Evolutionary conservation across 345 rosid species (phyloP).

Genomic region (Eucalyptus dawsonii): DNA sequence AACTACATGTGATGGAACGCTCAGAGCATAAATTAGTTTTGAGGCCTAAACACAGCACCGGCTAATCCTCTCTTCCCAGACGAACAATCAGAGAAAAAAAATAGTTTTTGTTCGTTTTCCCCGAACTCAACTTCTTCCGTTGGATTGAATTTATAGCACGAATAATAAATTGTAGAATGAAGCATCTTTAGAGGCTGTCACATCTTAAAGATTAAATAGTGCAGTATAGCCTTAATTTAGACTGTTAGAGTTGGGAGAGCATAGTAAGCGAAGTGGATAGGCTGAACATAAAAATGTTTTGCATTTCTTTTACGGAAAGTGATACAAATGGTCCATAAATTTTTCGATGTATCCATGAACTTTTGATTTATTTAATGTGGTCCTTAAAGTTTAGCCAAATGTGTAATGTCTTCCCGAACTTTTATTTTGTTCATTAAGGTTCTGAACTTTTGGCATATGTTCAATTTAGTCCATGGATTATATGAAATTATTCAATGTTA

Average conservation of each 20-base stretch:
- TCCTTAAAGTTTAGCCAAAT: accelerated
- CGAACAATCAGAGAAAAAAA: not conserved
- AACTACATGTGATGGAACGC: not conserved
- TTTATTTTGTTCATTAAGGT: not conserved
- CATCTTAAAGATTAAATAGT: not conserved
- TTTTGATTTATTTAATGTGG: accelerated
- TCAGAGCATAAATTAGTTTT: not conserved
- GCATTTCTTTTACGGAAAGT: accelerated
- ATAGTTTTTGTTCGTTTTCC: not conserved
- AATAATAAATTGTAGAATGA: not conserved
- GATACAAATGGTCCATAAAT: no score
- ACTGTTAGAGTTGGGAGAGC: not conserved
- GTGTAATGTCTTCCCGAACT: accelerated
- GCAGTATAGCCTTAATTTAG: not conserved
- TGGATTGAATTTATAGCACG: not conserved
- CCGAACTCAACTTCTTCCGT: accelerated
- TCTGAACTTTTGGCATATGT: not conserved
- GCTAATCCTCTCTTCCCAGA: not conserved
- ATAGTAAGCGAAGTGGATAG: not conserved
- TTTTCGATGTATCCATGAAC: accelerated
- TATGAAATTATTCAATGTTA: no score
- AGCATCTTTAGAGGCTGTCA: not conserved
- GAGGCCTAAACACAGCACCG: not conserved
- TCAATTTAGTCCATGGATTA: no score
- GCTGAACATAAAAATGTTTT: no score